Conservation (phyloP, 768 basidiomycete species). For the Leccinum disarticulatum region DNA sequence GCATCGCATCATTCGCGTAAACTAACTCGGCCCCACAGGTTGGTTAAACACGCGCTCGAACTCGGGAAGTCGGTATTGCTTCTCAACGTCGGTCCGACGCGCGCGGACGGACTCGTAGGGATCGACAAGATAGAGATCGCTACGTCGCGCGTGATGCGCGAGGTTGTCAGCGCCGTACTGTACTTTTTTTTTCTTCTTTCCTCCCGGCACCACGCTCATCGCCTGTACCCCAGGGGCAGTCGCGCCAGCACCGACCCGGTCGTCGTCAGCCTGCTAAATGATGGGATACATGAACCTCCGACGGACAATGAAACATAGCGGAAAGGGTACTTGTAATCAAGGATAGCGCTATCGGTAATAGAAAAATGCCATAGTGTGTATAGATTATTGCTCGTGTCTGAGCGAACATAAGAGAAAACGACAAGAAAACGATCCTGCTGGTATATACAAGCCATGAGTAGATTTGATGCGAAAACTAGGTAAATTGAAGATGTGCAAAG, state of each 20-base stretch:
- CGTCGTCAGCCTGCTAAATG: slow-evolving; percentile 51
- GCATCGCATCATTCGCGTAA: neutral
- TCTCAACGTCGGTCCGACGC: slow-evolving; percentile 85
- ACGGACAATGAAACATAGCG: slow-evolving; percentile 33
- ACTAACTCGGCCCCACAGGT: slow-evolving; percentile 38
- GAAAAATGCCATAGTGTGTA: slow-evolving; percentile 26
- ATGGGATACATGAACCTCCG: slow-evolving; percentile 57
- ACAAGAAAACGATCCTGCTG: slow-evolving; percentile 8
- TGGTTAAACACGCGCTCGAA: slow-evolving; percentile 78
- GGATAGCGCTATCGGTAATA: slow-evolving; percentile 19
- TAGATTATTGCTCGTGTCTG: slow-evolving; percentile 29
- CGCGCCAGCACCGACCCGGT: slow-evolving; percentile 44
- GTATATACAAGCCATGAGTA: slow-evolving; percentile 31
- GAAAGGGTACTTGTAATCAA: slow-evolving; percentile 7
- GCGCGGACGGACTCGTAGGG: slow-evolving; percentile 69
- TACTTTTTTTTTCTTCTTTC: slow-evolving; percentile 37
- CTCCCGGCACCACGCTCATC: slow-evolving; percentile 1
- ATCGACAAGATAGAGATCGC: slow-evolving; percentile 80
- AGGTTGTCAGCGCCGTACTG: slow-evolving; percentile 61
- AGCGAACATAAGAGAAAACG: slow-evolving; percentile 19
- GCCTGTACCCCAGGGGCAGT: slow-evolving; percentile 41
- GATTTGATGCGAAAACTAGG: slow-evolving; percentile 21
- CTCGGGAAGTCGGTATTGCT: slow-evolving; percentile 75
- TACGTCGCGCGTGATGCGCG: slow-evolving; percentile 70
- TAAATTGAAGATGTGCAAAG: slow-evolving; percentile 14